Base-by-base conservation (phyloP, 768 basidiomycete genomes). In the Lanmaoa rubissima region DNA sequence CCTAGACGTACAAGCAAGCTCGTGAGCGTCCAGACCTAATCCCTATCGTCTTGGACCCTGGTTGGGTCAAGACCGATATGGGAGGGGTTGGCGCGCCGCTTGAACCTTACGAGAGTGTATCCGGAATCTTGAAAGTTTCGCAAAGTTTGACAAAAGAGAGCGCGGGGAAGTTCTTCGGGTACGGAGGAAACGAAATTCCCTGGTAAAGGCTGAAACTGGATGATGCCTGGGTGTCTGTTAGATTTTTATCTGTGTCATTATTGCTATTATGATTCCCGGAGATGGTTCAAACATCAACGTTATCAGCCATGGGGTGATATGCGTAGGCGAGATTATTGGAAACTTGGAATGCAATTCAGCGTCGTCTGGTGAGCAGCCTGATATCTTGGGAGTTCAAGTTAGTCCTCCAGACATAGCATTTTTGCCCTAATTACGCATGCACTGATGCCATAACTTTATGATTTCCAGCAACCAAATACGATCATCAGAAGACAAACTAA, bases 341-440 rank as follows among this genome's bases (percentile, higher is more conserved):
- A 28, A 28, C 28, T 28, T 28, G 28, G 28, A 6, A 28, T 28
- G 28, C 28, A 28, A 28, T 28, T 6, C 28, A 24, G 21, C 3
- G 38, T 39, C 38, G n/a, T 39, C 9, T n/a, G 9, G 17, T 17
- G 17, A 39, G 17, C 90, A 32, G 97, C 94, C 74, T 97, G 93
- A 63, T 97, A 96, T 68, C 84, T 88, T 64, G 85, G 91, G 60
- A 84, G 83, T 57, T 82, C 83, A 48, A 81, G 71, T 95, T 90
- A 59, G 98, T 90, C 74, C 89, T 92, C 97, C 97, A 98, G 28
- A 98, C 94, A 74, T 94, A 99, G 70, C 91, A 93, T 75, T 91
- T 75, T 91, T 91, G 26, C 96, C 97, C 94, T 96, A 63, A 48
- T 55, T 60, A 59, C 28, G 54, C 48, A 54, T 55, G 44, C 48